phyloP scores from a whole-genome alignment of 352 stramenopile genomes.

The Globisporangium sylvaticum region DNA sequence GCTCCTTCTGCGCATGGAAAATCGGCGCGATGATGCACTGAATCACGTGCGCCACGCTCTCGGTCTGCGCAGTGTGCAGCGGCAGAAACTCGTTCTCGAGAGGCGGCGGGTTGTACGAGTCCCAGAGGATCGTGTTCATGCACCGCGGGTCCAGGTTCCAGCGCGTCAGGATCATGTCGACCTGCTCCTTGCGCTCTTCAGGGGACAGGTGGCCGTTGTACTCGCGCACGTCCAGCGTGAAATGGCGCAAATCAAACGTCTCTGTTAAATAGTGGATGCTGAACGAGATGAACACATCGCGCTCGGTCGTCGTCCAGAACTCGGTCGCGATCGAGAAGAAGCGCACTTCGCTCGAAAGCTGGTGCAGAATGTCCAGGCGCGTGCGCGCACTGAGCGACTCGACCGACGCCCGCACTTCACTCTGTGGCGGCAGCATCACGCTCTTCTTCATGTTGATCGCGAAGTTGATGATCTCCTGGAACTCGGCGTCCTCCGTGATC shows the following conservation, averaged over 20 bases:
- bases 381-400: slow-evolving; percentile 39
- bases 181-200: slow-evolving; percentile 37
- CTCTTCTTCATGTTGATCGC: slow-evolving; percentile 32
- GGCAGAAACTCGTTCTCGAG: slow-evolving; percentile 23
- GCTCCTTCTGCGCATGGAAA: slow-evolving; percentile 27
- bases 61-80: slow-evolving; percentile 29
- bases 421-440: slow-evolving; percentile 30
- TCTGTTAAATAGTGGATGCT: slow-evolving; percentile 44
- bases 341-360: slow-evolving; percentile 40
- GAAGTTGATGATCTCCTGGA: slow-evolving; percentile 41
- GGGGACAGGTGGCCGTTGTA: slow-evolving; percentile 36
- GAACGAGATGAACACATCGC: slow-evolving; percentile 45
- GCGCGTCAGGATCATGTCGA: slow-evolving; percentile 34
- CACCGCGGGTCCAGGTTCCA: slow-evolving; percentile 48
- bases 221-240: slow-evolving; percentile 43
- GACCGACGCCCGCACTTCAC: slow-evolving; percentile 37
- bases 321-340: slow-evolving; percentile 47
- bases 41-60: slow-evolving; percentile 40
- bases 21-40: slow-evolving; percentile 43
- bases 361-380: slow-evolving; percentile 35
- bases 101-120: slow-evolving; percentile 27
- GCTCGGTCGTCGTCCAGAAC: slow-evolving; percentile 42
- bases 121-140: slow-evolving; percentile 43
- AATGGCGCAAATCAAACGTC: slow-evolving; percentile 37
- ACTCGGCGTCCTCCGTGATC: slow-evolving; percentile 41